phyloP scores from a whole-genome alignment of 257 asterid genomes.

The Cynanchum wilfordii region DNA sequence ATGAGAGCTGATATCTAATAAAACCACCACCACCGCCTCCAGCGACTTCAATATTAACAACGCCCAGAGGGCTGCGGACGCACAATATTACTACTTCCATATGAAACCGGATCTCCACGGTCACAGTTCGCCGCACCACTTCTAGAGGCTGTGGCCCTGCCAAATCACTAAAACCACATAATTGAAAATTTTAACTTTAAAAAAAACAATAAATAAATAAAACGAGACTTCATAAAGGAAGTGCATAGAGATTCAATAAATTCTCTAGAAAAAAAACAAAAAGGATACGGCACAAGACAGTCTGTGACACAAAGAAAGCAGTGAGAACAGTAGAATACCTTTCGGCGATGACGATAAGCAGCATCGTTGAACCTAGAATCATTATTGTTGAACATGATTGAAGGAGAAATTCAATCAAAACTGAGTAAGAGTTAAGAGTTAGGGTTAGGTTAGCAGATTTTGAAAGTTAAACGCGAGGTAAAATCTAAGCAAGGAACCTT shows the following conservation, averaged over 20 bases:
- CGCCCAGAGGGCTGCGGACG: conserved; percentile 33
- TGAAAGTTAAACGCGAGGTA: conserved; percentile 1
- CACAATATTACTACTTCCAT: conserved; percentile 42
- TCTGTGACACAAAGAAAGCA: not conserved
- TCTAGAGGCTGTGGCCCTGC: conserved; percentile 45
- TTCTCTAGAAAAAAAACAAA: not conserved
- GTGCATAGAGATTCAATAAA: not conserved
- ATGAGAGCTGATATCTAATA: conserved; percentile 26
- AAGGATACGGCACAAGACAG: not conserved
- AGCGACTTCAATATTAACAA: conserved; percentile 28
- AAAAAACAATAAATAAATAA: not conserved
- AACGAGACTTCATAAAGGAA: not conserved
- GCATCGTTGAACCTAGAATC: conserved; percentile 68
- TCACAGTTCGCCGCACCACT: conserved; percentile 41
- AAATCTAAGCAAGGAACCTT: not conserved
- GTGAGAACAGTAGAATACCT: conserved; percentile 35
- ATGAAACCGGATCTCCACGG: conserved; percentile 45
- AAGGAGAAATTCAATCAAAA: not conserved
- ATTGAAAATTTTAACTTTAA: not conserved
- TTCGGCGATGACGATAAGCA: conserved; percentile 73
- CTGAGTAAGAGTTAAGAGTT: not conserved
- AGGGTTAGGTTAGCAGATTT: conserved; percentile 7
- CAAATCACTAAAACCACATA: conserved; percentile 51
- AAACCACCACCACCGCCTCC: conserved; percentile 28
- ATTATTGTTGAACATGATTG: conserved; percentile 44